Evolutionary conservation across 805 yeast genomes (phyloP).

Genomic region (Candida lessepsii): DNA sequence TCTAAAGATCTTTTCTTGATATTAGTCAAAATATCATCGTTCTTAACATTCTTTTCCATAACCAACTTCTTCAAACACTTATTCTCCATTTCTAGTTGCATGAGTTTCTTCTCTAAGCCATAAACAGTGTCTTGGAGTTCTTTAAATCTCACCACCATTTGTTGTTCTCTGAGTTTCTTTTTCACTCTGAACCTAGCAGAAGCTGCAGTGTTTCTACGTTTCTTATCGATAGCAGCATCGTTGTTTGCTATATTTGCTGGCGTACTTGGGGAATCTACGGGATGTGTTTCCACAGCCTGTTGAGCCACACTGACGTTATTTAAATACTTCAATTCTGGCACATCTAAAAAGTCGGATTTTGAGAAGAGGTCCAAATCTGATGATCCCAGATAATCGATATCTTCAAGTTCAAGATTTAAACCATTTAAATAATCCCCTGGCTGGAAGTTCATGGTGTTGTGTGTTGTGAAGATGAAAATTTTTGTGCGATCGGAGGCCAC

Average conservation of each 20-base stretch:
- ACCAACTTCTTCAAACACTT: slow-evolving; percentile 78
- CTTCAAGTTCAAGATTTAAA: slow-evolving; percentile 39
- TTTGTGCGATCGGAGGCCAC: slow-evolving; percentile 4
- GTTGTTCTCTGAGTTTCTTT: slow-evolving; percentile 89
- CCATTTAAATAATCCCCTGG: slow-evolving; percentile 41
- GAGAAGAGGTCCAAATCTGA: slow-evolving; percentile 40
- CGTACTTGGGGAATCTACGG: background rate
- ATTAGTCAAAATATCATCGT: slow-evolving; percentile 51
- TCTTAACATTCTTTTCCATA: slow-evolving; percentile 66
- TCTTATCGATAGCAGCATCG: slow-evolving; percentile 56
- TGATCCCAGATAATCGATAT: slow-evolving; percentile 10
- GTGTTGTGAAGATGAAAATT: background rate
- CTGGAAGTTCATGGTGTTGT: slow-evolving; percentile 40
- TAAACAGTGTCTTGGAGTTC: slow-evolving; percentile 69
- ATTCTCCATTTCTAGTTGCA: slow-evolving; percentile 92
- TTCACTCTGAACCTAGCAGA: slow-evolving; percentile 90
- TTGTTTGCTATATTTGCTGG: background rate
- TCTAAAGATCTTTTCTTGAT: slow-evolving; percentile 49
- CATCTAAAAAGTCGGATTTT: slow-evolving; percentile 41
- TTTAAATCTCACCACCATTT: slow-evolving; percentile 74
- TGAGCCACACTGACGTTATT: background rate
- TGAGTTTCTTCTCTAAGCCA: slow-evolving; percentile 67
- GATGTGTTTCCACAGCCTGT: slow-evolving; percentile 1
- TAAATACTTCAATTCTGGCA: slow-evolving; percentile 10
- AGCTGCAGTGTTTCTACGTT: slow-evolving; percentile 90